These are phyloP conservation scores for Backusella liffmaniae DNA, from an alignment of 192 early-diverging fungal species.

Conservation along the genomic window DNA sequence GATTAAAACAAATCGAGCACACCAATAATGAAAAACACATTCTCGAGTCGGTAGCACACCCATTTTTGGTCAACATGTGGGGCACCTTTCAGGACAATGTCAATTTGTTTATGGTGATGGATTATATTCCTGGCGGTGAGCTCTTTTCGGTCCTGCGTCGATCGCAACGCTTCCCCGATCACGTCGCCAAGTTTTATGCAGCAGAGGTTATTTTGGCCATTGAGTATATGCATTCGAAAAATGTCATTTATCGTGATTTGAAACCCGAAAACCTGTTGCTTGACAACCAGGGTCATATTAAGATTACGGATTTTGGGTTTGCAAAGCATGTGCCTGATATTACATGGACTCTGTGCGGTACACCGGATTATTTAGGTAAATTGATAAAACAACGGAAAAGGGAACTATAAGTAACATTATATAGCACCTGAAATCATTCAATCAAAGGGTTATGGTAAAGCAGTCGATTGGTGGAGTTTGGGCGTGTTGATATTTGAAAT, in stretches of 20 bases:
- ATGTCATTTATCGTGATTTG: constrained; percentile 78
- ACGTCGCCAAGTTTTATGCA: constrained; percentile 73
- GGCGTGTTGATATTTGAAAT: constrained; percentile 94
- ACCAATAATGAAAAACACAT: constrained; percentile 98
- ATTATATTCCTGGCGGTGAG: constrained; percentile 96
- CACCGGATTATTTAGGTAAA: constrained; percentile 66
- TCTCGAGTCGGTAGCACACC: constrained; percentile 83
- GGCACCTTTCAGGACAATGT: constrained; percentile 93
- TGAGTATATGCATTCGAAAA: constrained; percentile 77
- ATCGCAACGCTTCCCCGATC: constrained; percentile 71
- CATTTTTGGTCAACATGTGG: constrained; percentile 87
- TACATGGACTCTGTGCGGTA: constrained; percentile 87
- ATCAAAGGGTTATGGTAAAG: constrained; percentile 88
- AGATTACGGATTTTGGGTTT: constrained; percentile 87
- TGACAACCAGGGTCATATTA: constrained; percentile 76
- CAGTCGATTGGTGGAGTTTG: constrained; percentile 96
- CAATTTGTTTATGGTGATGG: constrained; percentile 97
- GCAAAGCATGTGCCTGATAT: constrained; percentile 82
- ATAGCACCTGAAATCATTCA: constrained; percentile 86
- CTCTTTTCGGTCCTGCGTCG: constrained; percentile 77
- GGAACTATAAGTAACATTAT: neutral
- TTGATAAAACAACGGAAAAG: neutral
- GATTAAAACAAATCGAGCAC: constrained; percentile 97
- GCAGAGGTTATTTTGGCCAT: constrained; percentile 73
- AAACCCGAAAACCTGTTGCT: constrained; percentile 81